phyloP scores from a whole-genome alignment of 176 grass and related monocot genomes.

The Musa itinerans region DNA sequence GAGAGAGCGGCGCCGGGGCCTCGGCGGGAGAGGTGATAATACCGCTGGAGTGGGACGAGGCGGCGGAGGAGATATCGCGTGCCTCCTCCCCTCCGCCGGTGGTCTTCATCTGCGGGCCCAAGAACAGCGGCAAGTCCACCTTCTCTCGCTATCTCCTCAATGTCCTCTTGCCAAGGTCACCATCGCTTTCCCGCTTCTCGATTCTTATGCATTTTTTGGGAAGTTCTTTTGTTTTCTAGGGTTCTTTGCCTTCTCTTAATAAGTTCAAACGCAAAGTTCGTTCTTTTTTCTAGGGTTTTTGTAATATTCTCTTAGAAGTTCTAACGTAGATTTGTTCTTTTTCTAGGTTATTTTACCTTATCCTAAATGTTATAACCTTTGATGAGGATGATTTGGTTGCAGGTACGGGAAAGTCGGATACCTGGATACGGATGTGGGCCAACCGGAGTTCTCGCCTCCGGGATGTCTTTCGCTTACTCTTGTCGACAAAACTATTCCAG shows the following conservation, averaged over 20 bases:
- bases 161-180: slow-evolving; percentile 54
- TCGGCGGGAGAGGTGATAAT: slow-evolving; percentile 21
- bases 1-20: neutral
- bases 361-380: neutral
- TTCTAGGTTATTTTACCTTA: neutral
- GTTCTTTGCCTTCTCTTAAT: neutral
- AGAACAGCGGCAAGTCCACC: slow-evolving; percentile 94
- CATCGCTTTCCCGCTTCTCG: neutral
- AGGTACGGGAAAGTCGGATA: slow-evolving; percentile 58
- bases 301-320: neutral
- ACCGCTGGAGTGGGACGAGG: slow-evolving; percentile 37
- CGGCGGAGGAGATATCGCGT: slow-evolving; percentile 16
- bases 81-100: slow-evolving; percentile 26
- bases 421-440: slow-evolving; percentile 78
- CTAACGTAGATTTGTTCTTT: neutral
- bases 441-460: slow-evolving; percentile 70
- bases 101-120: slow-evolving; percentile 64
- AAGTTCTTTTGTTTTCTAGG: neutral
- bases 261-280: neutral
- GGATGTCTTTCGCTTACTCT: slow-evolving; percentile 68
- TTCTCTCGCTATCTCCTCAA: slow-evolving; percentile 84
- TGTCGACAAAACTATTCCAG: slow-evolving; percentile 39
- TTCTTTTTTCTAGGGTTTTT: neutral
- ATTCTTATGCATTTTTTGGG: neutral
- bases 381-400: neutral